These are phyloP conservation scores for Linanthus parryae DNA, from an alignment of 148 eudicot species.

Conservation along the genomic window DNA sequence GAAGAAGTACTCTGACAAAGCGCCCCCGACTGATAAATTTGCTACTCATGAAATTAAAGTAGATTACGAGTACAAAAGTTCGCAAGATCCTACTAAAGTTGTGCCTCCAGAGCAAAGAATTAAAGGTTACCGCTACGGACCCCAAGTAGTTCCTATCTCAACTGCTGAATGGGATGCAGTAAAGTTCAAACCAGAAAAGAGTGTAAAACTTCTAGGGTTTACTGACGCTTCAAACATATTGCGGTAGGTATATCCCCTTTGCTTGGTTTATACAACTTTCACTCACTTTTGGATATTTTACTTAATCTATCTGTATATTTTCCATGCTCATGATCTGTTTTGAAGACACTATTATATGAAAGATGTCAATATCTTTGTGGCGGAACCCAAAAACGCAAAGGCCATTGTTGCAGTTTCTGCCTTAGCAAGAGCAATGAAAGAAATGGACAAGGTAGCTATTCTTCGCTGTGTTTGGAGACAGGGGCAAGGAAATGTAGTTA, in stretches of 20 bases:
- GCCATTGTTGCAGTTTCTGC: slow-evolving; percentile 77
- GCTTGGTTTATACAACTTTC: slow-evolving; percentile 4
- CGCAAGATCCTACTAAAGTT: slow-evolving; percentile 51
- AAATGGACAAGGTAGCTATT: slow-evolving; percentile 85
- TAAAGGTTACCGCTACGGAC: slow-evolving; percentile 95
- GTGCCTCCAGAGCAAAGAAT: slow-evolving; percentile 98
- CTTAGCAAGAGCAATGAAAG: slow-evolving; percentile 93
- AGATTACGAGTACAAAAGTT: slow-evolving; percentile 77
- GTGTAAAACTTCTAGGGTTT: slow-evolving; percentile 93
- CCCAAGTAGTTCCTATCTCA: slow-evolving; percentile 93
- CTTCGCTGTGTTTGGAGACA: slow-evolving; percentile 96
- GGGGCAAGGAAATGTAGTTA: slow-evolving; percentile 79
- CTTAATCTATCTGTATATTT: slow-evolving; percentile 3
- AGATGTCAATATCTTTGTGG: slow-evolving; percentile 83
- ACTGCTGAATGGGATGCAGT: slow-evolving; percentile 93
- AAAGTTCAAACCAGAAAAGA: slow-evolving; percentile 88
- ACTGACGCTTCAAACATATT: slow-evolving; percentile 76
- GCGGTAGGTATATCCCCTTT: slow-evolving; percentile 43
- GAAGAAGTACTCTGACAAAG: slow-evolving; percentile 95
- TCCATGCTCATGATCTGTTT: slow-evolving; percentile 14
- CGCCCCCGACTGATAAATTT: slow-evolving; percentile 86
- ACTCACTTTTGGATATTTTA: slow-evolving; percentile 4
- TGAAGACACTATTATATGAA: slow-evolving; percentile 85
- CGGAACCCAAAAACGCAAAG: slow-evolving; percentile 84
- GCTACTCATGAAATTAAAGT: slow-evolving; percentile 94